Conservation (phyloP, 306 rosid species). For the Medicago lupulina region DNA sequence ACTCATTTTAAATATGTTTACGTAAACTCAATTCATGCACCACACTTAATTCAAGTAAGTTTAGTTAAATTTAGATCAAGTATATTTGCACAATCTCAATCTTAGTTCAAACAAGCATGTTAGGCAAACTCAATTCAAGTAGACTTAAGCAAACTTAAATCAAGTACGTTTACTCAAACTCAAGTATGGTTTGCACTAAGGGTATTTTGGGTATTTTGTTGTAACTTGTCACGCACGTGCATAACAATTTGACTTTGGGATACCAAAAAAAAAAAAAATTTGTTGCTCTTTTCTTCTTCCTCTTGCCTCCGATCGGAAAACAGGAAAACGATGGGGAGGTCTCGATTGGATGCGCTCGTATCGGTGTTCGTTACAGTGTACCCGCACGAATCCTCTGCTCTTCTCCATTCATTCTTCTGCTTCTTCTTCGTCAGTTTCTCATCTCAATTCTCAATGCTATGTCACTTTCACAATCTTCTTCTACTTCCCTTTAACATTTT, state of each 20-base stretch:
- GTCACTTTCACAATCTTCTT: not conserved
- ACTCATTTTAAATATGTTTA: no score
- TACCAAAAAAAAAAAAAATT: not conserved
- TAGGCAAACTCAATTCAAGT: no score
- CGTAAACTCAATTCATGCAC: no score
- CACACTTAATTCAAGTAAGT: no score
- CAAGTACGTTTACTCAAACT: no score
- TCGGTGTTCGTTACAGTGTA: conserved; percentile 81
- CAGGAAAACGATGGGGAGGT: conserved; percentile 55
- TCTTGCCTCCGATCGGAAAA: conserved; percentile 24
- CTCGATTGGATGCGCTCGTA: conserved; percentile 59
- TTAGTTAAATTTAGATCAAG: no score
- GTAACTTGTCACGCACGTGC: no score
- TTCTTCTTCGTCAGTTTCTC: conserved; percentile 85
- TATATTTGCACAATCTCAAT: no score
- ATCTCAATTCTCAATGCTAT: conserved; percentile 1
- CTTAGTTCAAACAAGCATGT: no score
- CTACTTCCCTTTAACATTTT: not conserved
- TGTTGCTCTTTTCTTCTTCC: not conserved
- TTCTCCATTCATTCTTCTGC: conserved; percentile 81
- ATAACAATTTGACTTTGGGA: not conserved
- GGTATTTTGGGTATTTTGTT: no score
- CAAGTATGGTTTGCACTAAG: no score
- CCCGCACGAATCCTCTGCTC: conserved; percentile 82
- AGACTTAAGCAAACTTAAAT: no score